These are phyloP conservation scores for Eragrostis nindensis DNA, from an alignment of 176 grass and related monocot species.

Conservation along the genomic window DNA sequence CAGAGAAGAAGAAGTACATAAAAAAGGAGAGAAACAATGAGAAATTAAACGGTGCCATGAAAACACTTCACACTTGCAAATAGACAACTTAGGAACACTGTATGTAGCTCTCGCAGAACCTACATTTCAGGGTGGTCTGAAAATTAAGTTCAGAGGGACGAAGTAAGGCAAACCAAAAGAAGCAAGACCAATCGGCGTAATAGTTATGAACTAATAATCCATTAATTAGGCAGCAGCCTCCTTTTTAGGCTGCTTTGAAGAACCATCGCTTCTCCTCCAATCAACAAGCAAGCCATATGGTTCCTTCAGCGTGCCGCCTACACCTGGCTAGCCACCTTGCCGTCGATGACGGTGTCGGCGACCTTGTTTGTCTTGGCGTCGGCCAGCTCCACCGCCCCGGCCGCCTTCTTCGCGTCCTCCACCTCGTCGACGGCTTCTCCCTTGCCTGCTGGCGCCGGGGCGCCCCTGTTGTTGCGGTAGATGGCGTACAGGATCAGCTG, in stretches of 20 bases:
- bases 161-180: neutral
- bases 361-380: constrained; percentile 48
- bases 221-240: neutral
- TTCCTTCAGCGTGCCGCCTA: constrained; percentile 25
- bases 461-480: constrained; percentile 78
- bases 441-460: constrained; percentile 29
- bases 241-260: neutral
- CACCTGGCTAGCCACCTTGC: constrained; percentile 54
- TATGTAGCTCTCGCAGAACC: neutral
- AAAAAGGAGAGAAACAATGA: neutral
- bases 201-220: neutral
- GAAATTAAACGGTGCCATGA: neutral
- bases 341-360: constrained; percentile 19
- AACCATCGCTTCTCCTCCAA: constrained; percentile 12
- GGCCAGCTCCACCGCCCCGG: constrained; percentile 40
- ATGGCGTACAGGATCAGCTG: constrained; percentile 87
- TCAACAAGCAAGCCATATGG: neutral
- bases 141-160: neutral
- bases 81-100: neutral
- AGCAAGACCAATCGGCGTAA: constrained; percentile 5
- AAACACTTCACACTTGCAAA: constrained; percentile 5
- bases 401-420: constrained; percentile 57
- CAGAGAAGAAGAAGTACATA: constrained; percentile 46
- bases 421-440: constrained; percentile 37
- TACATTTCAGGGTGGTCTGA: constrained; percentile 24